A percentile compares a stretch with the other conserved stretches of the same genome.
Conservation (phyloP, 139 green algal genomes). For the Micractinium sp. region DNA sequence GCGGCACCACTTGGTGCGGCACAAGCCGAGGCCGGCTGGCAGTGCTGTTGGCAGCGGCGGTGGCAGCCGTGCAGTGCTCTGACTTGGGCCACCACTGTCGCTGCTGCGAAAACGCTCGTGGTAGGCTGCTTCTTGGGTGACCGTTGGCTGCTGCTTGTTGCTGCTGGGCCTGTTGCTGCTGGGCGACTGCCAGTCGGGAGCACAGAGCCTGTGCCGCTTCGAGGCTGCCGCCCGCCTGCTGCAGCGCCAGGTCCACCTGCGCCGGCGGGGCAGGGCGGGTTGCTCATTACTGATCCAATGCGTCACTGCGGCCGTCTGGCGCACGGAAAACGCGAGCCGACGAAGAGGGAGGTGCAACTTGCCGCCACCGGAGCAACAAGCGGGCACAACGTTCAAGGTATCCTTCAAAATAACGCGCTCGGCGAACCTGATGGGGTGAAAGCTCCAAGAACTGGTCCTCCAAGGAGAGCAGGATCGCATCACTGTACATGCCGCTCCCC, state of each 20-base stretch:
- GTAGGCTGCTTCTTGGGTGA: neutral
- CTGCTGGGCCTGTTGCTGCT: neutral
- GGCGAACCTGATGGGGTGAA: neutral
- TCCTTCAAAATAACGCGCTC: no score
- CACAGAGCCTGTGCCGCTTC: slow-evolving; percentile 1
- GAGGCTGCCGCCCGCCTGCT: neutral
- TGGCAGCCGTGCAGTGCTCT: neutral
- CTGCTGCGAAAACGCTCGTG: neutral
- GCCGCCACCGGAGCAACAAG: no score
- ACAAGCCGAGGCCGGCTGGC: neutral
- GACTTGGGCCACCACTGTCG: slow-evolving; percentile 12
- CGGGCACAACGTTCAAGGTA: no score
- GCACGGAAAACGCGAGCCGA: no score
- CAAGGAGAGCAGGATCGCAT: neutral
- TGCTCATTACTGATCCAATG: no score
- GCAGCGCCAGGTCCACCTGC: neutral
- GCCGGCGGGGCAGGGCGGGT: neutral
- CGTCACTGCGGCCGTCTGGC: no score
- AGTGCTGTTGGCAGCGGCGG: neutral
- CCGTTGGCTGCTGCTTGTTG: neutral
- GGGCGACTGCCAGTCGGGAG: neutral
- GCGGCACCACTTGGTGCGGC: slow-evolving; percentile 23
- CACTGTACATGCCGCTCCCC: no score
- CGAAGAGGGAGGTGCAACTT: no score
- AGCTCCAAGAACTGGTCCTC: slow-evolving; percentile 25